Base-by-base conservation (phyloP, 176 grass and related monocot genomes). In the Musa beccarii region DNA sequence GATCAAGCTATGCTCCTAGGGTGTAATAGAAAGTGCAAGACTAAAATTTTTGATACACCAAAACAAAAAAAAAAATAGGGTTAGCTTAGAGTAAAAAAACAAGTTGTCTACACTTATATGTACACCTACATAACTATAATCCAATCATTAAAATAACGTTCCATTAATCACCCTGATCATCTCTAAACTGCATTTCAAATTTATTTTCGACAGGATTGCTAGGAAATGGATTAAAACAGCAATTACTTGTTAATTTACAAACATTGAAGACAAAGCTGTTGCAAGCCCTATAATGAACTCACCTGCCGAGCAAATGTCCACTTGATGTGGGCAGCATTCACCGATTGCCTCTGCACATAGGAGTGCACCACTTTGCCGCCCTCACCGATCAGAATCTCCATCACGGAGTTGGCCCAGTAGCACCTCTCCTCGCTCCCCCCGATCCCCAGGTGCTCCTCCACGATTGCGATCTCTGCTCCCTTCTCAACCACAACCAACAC, bases 381-480 rank as follows among this genome's bases (percentile, higher is more conserved):
- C 79, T 91, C 82, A 0, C 88, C 88, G 0, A 93, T 75, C 59
- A 86, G 15, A 52, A 98, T 89, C 75, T 98, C 95, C 78, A 89
- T 77, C 23, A 93, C 88, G 1, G 95, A 88, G 81, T 93, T 98
- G 12, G 95, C 90, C 95, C 95, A 98, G 69, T 93, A 98, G 79
- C 80, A 89, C 9, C 80, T 87, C 21, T 72, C 83, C 2, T 51
- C 76, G 16, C 59, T 68, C 29, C 68, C 75, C 19, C 78, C 85
- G 8, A 19, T 49, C 11, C 71, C 89, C 59, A 85, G 85, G 23
- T 91, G 89, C 71, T 91, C 89, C 70, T 88, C 85, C 13, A 88
- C 80, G 54, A 92, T 83, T 29, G 78, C 83, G 28, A 88, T 70
- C 83, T 92, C 83, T 9, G 89, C 78, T 1, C 71, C 83, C 80